Evolutionary conservation across 768 basidiomycete species (phyloP).

Genomic region (Pleurotus ostreatus): DNA sequence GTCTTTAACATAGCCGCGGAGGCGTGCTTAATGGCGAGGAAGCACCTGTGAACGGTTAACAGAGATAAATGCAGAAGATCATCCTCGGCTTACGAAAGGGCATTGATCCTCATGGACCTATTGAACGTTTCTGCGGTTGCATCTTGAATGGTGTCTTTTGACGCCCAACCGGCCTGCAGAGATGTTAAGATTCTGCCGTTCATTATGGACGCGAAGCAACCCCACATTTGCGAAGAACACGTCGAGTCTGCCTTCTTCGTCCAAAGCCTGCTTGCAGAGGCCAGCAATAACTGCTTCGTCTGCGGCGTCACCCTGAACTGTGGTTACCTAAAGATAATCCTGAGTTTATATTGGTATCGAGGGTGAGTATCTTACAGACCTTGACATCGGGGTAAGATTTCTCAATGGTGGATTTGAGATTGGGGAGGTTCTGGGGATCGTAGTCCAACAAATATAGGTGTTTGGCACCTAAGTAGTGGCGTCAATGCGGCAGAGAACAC

Average conservation of each 20-base stretch:
- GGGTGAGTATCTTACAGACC: conserved; percentile 34
- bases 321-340: conserved; percentile 56
- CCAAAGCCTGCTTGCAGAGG: conserved; percentile 67
- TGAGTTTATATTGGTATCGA: background rate
- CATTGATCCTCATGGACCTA: conserved; percentile 75
- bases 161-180: conserved; percentile 64
- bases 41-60: conserved; percentile 52
- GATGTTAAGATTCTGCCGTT: background rate
- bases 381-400: conserved; percentile 73
- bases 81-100: conserved; percentile 39
- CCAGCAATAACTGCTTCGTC: conserved; percentile 64
- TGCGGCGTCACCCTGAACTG: conserved; percentile 77
- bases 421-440: conserved; percentile 39
- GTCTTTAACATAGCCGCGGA: conserved; percentile 76
- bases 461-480: conserved; percentile 51
- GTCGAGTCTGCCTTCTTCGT: conserved; percentile 84
- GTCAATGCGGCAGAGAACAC: background rate
- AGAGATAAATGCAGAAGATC: background rate
- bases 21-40: conserved; percentile 84
- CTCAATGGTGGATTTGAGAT: conserved; percentile 66
- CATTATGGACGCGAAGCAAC: background rate
- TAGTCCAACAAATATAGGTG: conserved; percentile 58
- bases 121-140: conserved; percentile 65
- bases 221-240: conserved; percentile 94
- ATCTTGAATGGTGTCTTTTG: conserved; percentile 38